A percentile compares a stretch with the other conserved stretches of the same genome.
Conservation (phyloP, 2,329 filamentous ascomycete genomes). For the Aspergillus sp. region DNA sequence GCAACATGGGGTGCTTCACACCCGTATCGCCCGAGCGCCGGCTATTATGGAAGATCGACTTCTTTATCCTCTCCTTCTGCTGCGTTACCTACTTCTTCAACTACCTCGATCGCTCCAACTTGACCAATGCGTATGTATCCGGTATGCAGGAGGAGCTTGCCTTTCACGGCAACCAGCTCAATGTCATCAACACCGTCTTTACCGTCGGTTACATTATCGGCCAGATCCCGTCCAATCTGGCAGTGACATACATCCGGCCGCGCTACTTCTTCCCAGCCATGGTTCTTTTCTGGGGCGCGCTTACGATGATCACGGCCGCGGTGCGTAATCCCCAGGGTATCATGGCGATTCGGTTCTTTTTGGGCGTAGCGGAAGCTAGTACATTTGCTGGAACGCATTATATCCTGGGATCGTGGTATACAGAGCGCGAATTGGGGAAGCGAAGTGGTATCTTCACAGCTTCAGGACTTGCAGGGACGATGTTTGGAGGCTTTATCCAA, state of each 20-base stretch:
- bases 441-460: slow-evolving; percentile 31
- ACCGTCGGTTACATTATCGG: slow-evolving; percentile 21
- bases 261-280: slow-evolving; percentile 21
- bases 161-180: slow-evolving; percentile 25
- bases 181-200: slow-evolving; percentile 19
- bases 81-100: slow-evolving; percentile 47
- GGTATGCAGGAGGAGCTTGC: slow-evolving; percentile 29
- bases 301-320: slow-evolving; percentile 28
- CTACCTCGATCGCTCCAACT: slow-evolving; percentile 41
- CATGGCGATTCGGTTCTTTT: slow-evolving; percentile 33
- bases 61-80: slow-evolving; percentile 41
- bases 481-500: slow-evolving; percentile 33
- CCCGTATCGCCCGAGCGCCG: slow-evolving; percentile 26
- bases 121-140: slow-evolving; percentile 44
- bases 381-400: slow-evolving; percentile 32
- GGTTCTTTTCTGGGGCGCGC: slow-evolving; percentile 24
- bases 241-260: slow-evolving; percentile 21
- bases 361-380: slow-evolving; percentile 27
- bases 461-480: slow-evolving; percentile 27
- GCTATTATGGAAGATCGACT: slow-evolving; percentile 46
- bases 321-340: slow-evolving; percentile 23
- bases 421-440: slow-evolving; percentile 33
- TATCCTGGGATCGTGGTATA: slow-evolving; percentile 40
- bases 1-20: neutral
- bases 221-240: slow-evolving; percentile 18